Base-by-base conservation (phyloP, 2,329 filamentous ascomycete species). In the Neonectria magnoliae region DNA sequence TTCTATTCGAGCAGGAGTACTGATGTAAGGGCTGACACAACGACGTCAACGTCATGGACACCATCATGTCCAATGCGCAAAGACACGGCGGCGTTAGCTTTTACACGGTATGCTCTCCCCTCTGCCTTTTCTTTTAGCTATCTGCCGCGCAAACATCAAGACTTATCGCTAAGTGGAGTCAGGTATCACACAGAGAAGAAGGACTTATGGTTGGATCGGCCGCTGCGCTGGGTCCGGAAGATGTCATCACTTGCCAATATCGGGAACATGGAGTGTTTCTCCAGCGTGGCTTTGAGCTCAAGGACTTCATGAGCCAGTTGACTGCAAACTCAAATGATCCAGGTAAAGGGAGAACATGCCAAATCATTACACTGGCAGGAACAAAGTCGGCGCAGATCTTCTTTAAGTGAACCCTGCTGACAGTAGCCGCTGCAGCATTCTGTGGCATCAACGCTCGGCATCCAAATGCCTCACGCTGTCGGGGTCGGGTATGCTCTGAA, bases 1-100 rank as follows among this genome's bases (percentile, higher is more conserved):
- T 2, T 31, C 36, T 18, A 5, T 7, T 27, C 7, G 25, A 27
- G 25, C 4, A 7, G 7, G 4, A 27, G 25, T 4, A 7, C 7
- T 7, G 25, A 27, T 4, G 25, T 7, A 27, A 27, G 25, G 4
- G 25, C 25, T 27, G 25, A 27, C 25, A 7, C 4, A 27, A 27
- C 25, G 25, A 27, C 64, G 66, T 88, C 14, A 87, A 90, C 66
- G 90, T 97, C 70, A 93, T 97, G 92, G 94, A 97, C 76, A 79
- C 94, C 55, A 91, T 97, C 75, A 97, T 97, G 93, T 97, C 95
- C 74, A 94, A 97, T 75, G 93, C 94, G 1, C 94, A 97, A 79
- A 85, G 94, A 48, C 94, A 97, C 79, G 93, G 93, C 20, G 87
- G 92, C 27, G 81, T 96, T 54, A 93, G 90, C 77, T 98, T 98